Conservation (phyloP, 2,329 filamentous ascomycete species). For the Pseudocercospora pini-densiflorae region DNA sequence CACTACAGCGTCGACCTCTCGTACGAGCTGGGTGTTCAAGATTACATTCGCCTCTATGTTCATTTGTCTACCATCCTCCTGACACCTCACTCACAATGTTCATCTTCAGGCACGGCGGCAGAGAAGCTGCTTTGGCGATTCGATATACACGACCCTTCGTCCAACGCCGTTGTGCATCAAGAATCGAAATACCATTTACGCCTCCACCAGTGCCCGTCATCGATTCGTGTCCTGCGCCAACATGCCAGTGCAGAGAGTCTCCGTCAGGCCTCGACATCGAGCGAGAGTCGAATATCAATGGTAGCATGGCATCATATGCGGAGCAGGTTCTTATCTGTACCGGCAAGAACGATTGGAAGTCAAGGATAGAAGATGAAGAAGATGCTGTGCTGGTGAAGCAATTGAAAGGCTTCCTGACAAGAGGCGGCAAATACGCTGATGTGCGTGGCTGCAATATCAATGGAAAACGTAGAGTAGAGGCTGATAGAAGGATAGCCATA, state of each 20-base stretch:
- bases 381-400: constrained; percentile 65
- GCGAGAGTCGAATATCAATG: constrained; percentile 68
- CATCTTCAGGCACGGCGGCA: constrained; percentile 32
- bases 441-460: constrained; percentile 41
- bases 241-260: constrained; percentile 73
- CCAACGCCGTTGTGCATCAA: constrained; percentile 30
- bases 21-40: not conserved
- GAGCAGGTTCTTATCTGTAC: constrained; percentile 87
- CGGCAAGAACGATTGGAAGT: constrained; percentile 78
- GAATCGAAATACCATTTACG: constrained; percentile 40
- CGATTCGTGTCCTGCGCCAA: constrained; percentile 71
- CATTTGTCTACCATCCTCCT: not conserved
- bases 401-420: constrained; percentile 62
- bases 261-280: constrained; percentile 75
- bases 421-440: constrained; percentile 50
- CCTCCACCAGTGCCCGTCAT: constrained; percentile 51
- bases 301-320: constrained; percentile 76
- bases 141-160: not conserved
- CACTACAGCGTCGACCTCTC: not conserved
- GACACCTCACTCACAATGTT: constrained; percentile 27
- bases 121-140: constrained; percentile 17
- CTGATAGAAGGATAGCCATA: constrained; percentile 66
- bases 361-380: constrained; percentile 82
- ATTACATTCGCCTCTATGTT: not conserved
- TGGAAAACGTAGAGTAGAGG: constrained; percentile 12